Evolutionary conservation across 306 rosid species (phyloP), one percentile per base, ranked within the genome.

Genomic region (Cicer arietinum): DNA sequence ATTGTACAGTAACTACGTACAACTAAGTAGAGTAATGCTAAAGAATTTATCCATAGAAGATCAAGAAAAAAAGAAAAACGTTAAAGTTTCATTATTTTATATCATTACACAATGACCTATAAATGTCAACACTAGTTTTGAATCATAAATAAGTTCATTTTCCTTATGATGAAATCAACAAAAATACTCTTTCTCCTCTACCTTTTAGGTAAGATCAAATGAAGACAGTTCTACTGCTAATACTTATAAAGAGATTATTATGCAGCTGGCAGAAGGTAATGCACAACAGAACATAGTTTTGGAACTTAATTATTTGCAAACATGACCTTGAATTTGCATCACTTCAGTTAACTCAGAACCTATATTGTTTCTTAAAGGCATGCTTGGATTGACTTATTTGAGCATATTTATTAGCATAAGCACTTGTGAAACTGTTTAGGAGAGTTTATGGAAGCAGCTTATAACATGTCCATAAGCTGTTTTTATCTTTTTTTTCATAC

Each of bases 181-280:
- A 75, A 20, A 50, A 39, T 51, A 39, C 51, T 39, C 51, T 74
- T 7, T n/a, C 25, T n/a, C 13, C 40, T 50, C 11, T 42, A 44
- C 11, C 2, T 45, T n/a, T 62, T 54, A 10, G 61, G 11, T 3
- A 2, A 44, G 11, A 44, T 44, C 48, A 44, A 44, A 44, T 44
- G 10, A 10, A 9, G 48, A 48, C 18, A 35, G 13, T 35, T 60
- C 74, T 43, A 10, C 54, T n/a, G 22, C 64, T 40, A 70, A 37
- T 66, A 37, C 65, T 77, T 57, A 16, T 47, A 53, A 47, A 79
- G 58, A 51, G 37, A 79, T 52, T 64, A 63, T 63, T 64, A 63
- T 63, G 37, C 59, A 62, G 1, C 45, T 46, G 3, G 68, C 4
- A 52, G 51, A 53, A 10, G 50, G 62, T 71, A 58, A 76, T 13